Conservation (phyloP, 1,284 basidiomycete species). For the Thelephora terrestris region DNA sequence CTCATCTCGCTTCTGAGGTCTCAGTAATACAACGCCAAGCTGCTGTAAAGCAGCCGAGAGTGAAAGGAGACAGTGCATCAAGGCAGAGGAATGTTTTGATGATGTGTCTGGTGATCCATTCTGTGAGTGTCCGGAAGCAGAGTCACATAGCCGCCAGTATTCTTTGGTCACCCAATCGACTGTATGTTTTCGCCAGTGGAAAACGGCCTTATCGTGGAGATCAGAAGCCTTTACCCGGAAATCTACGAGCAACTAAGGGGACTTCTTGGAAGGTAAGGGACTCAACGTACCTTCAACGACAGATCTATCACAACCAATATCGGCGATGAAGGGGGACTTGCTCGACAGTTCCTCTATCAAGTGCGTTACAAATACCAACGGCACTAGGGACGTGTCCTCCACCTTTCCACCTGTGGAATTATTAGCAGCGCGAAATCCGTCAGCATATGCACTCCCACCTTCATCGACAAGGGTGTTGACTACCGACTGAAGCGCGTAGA, state of each 20-base stretch:
- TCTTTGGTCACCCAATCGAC: constrained; percentile 23
- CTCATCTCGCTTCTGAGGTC: constrained; percentile 23
- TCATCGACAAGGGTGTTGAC: constrained; percentile 22
- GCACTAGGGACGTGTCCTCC: background rate
- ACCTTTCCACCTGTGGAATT: no score
- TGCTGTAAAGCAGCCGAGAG: constrained; percentile 46
- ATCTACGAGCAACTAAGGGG: constrained; percentile 22
- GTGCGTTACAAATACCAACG: constrained; percentile 32
- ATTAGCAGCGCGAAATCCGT: no score
- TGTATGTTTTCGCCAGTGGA: constrained; percentile 37
- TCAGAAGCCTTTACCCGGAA: constrained; percentile 29
- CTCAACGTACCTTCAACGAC: constrained; percentile 27
- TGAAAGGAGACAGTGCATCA: constrained; percentile 43
- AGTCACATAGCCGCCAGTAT: background rate
- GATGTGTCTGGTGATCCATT: constrained; percentile 7
- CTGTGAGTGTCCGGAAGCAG: background rate
- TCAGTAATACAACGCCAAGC: constrained; percentile 32
- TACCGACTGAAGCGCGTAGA: constrained; percentile 27
- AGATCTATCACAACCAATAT: constrained; percentile 31
- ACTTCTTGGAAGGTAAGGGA: constrained; percentile 1
- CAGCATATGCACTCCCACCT: constrained; percentile 18
- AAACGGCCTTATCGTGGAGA: constrained; percentile 34
- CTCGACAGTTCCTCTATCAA: constrained; percentile 31
- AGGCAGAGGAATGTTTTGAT: constrained; percentile 38
- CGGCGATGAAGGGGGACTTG: constrained; percentile 32